Evolutionary conservation across 805 yeast species (phyloP), one percentile per base, ranked within the genome.

Genomic region (Cyberlindnera maritima): DNA sequence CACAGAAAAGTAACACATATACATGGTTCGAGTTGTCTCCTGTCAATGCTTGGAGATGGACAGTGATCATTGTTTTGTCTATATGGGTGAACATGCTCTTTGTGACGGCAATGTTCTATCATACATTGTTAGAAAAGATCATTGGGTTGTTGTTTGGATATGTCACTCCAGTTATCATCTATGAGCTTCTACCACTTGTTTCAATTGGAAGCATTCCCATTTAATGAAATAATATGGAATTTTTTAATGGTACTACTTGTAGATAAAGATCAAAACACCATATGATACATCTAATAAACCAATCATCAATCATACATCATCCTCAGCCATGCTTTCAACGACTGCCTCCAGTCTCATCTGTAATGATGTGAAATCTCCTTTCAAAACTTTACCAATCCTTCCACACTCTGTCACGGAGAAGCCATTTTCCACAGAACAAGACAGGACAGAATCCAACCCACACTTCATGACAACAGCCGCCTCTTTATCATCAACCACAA

Each of bases 41-140:
- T 2, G 14, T 47, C 2, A 49, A 45, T 23, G 14, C 43, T 7
- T 26, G 53, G 31, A 53, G 54, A 41, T 54, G 58, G 56, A 9
- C 46, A 2, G 42, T 48, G 3, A 7, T 59, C 1, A 12, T 43
- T 9, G 52, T 59, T 1, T 15, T 71, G 15, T n/a, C 45, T 3
- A 48, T 63, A 3, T 88, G 92, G 83, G 80, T 85, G 80, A 39
- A 52, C 15, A 44, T 70, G 33, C 69, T 90, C 28, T 65, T 83
- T 17, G 79, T 88, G 73, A 92, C 98, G 1, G 77, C 90, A 40
- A 69, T 84, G 13, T 87, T 88, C 63, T 92, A 90, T 71, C 98
- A 92, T 65, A 81, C 94, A 1, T 59, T 85, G 11, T 45, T 66
- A 2, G 98, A 92, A 61, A 90, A 90, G 60, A 47, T 86, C 1